Conservation (phyloP, 345 rosid genomes). For the Crucihimalaya himalaica region DNA sequence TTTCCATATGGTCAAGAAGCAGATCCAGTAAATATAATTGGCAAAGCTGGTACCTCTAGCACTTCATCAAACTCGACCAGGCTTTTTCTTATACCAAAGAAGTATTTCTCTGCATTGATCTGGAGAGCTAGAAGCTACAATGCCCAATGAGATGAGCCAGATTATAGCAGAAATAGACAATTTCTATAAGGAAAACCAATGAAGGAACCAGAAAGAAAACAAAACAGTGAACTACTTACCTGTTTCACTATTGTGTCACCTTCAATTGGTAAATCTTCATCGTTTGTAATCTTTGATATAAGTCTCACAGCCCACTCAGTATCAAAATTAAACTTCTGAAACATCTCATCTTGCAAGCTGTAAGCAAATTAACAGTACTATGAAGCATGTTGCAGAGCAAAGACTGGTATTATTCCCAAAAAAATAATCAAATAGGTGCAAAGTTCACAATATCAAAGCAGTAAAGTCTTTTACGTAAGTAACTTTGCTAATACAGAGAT, state of each 20-base stretch:
- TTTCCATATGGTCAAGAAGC: background rate
- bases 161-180: constrained; percentile 30
- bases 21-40: constrained; percentile 5
- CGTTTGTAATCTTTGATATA: constrained; percentile 77
- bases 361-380: constrained; percentile 8
- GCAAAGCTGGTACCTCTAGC: constrained; percentile 60
- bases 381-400: constrained; percentile 6
- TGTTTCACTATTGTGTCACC: constrained; percentile 83
- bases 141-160: constrained; percentile 20
- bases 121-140: constrained; percentile 82
- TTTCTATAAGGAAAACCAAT: constrained; percentile 4
- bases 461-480: background rate
- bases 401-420: constrained; percentile 4
- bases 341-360: constrained; percentile 99
- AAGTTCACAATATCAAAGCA: constrained; percentile 12
- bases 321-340: constrained; percentile 91
- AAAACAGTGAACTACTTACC: constrained; percentile 44
- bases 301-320: constrained; percentile 92
- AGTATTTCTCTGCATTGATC: constrained; percentile 91
- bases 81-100: constrained; percentile 87
- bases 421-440: background rate
- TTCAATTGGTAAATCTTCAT: constrained; percentile 88
- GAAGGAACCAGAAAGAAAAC: constrained; percentile 19
- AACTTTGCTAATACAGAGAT: constrained; percentile 10
- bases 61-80: constrained; percentile 98